Evolutionary conservation across 768 basidiomycete genomes (phyloP).

Genomic region (Gymnopilus junonius): DNA sequence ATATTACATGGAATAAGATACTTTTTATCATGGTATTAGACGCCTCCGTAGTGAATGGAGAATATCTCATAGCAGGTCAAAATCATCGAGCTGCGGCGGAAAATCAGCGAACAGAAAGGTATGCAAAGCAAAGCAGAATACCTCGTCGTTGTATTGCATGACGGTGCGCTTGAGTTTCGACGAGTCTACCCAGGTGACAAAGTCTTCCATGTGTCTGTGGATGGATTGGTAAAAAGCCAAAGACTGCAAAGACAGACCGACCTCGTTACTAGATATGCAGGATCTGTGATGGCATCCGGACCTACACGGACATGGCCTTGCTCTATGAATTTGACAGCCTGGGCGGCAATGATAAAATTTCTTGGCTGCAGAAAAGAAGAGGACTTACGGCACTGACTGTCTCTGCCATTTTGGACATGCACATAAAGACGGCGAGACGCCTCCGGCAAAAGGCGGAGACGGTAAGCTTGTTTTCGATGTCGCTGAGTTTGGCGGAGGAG

Average conservation of each 20-base stretch:
- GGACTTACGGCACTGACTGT: conserved; percentile 87
- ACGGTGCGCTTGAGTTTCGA: conserved; percentile 96
- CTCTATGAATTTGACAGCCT: conserved; percentile 98
- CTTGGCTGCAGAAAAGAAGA: conserved; percentile 1
- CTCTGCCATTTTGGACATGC: conserved; percentile 93
- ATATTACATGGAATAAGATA: background rate
- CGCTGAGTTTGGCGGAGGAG: conserved; percentile 85
- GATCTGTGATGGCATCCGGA: conserved; percentile 94
- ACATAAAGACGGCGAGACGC: conserved; percentile 90
- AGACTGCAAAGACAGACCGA: conserved; percentile 28
- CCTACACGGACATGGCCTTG: conserved; percentile 98
- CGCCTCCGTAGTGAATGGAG: background rate
- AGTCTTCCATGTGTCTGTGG: conserved; percentile 96
- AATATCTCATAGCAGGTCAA: conserved; percentile 70
- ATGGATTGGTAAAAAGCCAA: conserved; percentile 6
- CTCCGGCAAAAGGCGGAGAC: conserved; percentile 94
- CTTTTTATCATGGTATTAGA: background rate
- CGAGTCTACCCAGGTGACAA: conserved; percentile 99
- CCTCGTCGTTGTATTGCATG: conserved; percentile 97
- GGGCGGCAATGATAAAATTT: conserved; percentile 8
- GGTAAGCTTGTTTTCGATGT: conserved; percentile 95
- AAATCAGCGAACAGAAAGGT: conserved; percentile 17
- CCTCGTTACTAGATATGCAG: conserved; percentile 94
- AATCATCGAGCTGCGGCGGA: conserved; percentile 82
- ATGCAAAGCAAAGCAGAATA: conserved; percentile 29